Percentiles rank a stretch among this genome's conserved stretches.
phyloP scores from a whole-genome alignment of 75 land plant species.

The Cryptomeria japonica region DNA sequence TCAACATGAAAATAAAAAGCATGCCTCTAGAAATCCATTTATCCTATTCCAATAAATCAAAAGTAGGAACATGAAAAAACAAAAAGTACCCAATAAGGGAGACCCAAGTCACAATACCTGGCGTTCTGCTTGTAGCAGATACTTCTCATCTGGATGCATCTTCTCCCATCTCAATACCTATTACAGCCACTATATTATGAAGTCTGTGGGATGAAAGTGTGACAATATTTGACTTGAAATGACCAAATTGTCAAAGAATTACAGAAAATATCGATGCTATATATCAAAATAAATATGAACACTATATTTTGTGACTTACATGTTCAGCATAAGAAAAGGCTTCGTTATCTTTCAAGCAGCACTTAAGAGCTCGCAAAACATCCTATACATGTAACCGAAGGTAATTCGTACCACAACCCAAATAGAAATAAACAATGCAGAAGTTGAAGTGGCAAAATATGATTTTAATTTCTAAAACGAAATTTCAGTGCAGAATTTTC shows the following conservation, averaged over 20 bases:
- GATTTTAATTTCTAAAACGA: background rate
- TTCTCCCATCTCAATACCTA: conserved; percentile 87
- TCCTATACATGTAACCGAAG: conserved; percentile 38
- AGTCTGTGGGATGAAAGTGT: background rate
- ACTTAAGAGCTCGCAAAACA: conserved; percentile 60
- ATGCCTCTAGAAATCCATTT: background rate
- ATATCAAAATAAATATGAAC: background rate
- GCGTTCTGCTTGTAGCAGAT: conserved; percentile 8
- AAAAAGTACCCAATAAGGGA: background rate
- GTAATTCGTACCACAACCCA: background rate
- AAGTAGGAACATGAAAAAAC: background rate
- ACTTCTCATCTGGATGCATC: conserved; percentile 66
- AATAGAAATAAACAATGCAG: background rate
- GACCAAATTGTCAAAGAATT: background rate
- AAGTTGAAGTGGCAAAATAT: background rate
- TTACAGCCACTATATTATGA: background rate
- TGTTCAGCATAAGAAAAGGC: conserved; percentile 80
- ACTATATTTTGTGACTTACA: conserved; percentile 43
- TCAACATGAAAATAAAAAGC: background rate
- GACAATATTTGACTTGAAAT: background rate
- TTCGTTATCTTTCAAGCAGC: conserved; percentile 61
- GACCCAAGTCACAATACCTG: background rate
- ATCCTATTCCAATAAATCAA: background rate
- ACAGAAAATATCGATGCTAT: background rate
- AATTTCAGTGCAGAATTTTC: background rate